Conservation (phyloP, 352 stramenopile genomes). For the Phytopythium chamaehyphon region DNA sequence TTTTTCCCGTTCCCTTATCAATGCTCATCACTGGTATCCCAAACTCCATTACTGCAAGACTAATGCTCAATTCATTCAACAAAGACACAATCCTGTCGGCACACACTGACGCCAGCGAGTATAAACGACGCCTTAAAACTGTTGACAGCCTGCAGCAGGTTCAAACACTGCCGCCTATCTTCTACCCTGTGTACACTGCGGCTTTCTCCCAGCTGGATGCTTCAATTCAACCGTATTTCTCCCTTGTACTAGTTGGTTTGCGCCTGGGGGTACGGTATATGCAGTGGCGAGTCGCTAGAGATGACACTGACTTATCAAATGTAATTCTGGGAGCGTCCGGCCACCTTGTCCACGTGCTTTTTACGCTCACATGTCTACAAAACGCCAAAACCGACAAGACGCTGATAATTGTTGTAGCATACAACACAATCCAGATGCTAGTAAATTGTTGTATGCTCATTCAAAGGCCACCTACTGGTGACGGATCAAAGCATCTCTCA, state of each 20-base stretch:
- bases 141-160: constrained; percentile 5
- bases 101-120: constrained; percentile 3
- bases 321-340: constrained; percentile 10
- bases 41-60: too few relatives aligned
- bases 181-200: constrained; percentile 26
- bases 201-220: constrained; percentile 21
- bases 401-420: constrained; percentile 15
- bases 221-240: constrained; percentile 17
- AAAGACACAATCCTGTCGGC: constrained; percentile 1
- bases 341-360: constrained; percentile 33
- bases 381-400: constrained; percentile 26
- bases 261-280: constrained; percentile 19
- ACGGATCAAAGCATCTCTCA: too few relatives aligned
- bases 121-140: constrained; percentile 2
- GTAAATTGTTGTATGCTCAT: constrained; percentile 16
- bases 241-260: constrained; percentile 23
- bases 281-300: constrained; percentile 12
- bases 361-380: constrained; percentile 31
- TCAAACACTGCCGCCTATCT: constrained; percentile 15
- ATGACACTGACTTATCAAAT: constrained; percentile 20
- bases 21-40: not conserved
- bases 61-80: too few relatives aligned
- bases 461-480: not conserved
- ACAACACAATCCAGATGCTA: constrained; percentile 13
- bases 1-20: constrained; percentile 28